Evolutionary conservation across 2,329 filamentous ascomycete genomes (phyloP).

Genomic region (Teratosphaeria nubilosa): DNA sequence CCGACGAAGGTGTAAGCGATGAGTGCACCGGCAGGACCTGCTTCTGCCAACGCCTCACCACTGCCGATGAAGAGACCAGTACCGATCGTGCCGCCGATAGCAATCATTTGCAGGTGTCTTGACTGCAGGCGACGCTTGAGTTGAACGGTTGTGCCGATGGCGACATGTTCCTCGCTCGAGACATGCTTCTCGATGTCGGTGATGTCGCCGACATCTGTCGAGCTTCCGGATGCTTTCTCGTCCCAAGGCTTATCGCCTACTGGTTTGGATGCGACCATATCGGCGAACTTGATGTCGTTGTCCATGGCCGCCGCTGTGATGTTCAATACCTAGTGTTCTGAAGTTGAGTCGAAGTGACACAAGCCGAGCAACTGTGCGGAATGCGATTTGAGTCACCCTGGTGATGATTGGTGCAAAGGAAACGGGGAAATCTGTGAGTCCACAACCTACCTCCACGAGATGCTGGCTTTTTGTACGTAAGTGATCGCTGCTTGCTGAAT

Average conservation of each 20-base stretch:
- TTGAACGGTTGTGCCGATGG: constrained; percentile 18
- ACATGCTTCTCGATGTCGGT: background rate
- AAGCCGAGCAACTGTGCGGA: background rate
- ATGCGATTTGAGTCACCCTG: background rate
- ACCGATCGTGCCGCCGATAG: constrained; percentile 25
- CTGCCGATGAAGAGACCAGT: constrained; percentile 32
- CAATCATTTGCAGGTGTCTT: constrained; percentile 30
- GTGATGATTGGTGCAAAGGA: background rate
- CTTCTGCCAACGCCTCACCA: constrained; percentile 28
- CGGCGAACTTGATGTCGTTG: background rate
- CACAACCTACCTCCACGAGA: background rate
- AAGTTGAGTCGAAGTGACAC: background rate
- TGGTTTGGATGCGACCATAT: background rate
- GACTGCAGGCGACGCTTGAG: constrained; percentile 26
- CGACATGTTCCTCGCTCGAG: background rate
- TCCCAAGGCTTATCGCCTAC: background rate
- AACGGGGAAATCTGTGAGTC: background rate
- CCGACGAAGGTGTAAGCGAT: constrained; percentile 36
- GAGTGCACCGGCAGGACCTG: constrained; percentile 35
- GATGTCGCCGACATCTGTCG: background rate
- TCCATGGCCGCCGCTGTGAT: background rate
- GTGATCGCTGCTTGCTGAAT: background rate
- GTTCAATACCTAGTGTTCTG: background rate
- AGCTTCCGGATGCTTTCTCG: background rate
- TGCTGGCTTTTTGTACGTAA: background rate